Evolutionary conservation across 192 early-diverging fungal genomes (phyloP).

Genomic region (Thoreauomyces humboldtii): DNA sequence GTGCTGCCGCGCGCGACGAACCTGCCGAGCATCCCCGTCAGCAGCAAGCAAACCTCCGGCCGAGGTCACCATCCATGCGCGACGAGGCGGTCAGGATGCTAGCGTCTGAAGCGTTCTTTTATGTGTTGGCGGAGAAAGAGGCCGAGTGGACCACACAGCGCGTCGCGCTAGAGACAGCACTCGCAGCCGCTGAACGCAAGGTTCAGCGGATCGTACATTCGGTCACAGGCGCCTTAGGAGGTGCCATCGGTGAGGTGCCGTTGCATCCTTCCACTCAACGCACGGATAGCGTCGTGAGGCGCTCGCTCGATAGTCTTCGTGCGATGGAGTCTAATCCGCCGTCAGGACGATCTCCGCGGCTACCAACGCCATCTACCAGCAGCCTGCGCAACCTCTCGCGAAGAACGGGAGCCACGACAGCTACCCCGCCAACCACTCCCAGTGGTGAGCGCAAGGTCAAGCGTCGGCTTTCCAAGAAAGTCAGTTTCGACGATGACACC

Average conservation of each 20-base stretch:
- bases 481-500: conserved; percentile 26
- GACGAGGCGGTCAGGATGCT: conserved; percentile 22
- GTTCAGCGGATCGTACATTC: conserved; percentile 13
- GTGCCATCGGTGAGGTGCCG: conserved; percentile 9
- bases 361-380: too few relatives aligned
- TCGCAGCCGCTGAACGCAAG: conserved; percentile 17
- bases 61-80: too few relatives aligned
- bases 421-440: neutral
- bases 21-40: too few relatives aligned
- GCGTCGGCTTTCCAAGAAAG: conserved; percentile 19
- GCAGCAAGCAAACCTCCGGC: neutral
- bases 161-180: conserved; percentile 8
- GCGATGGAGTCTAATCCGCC: too few relatives aligned
- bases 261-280: conserved; percentile 7
- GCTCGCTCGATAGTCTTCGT: neutral
- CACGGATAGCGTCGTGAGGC: conserved; percentile 1
- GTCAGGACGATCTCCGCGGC: too few relatives aligned
- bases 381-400: too few relatives aligned
- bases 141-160: conserved; percentile 19
- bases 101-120: conserved; percentile 12
- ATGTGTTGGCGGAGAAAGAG: conserved; percentile 21
- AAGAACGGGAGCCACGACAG: too few relatives aligned
- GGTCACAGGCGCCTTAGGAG: conserved; percentile 15
- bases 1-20: neutral
- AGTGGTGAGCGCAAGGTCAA: neutral